Conservation (phyloP, 345 rosid genomes). For the Carallia brachiata region DNA sequence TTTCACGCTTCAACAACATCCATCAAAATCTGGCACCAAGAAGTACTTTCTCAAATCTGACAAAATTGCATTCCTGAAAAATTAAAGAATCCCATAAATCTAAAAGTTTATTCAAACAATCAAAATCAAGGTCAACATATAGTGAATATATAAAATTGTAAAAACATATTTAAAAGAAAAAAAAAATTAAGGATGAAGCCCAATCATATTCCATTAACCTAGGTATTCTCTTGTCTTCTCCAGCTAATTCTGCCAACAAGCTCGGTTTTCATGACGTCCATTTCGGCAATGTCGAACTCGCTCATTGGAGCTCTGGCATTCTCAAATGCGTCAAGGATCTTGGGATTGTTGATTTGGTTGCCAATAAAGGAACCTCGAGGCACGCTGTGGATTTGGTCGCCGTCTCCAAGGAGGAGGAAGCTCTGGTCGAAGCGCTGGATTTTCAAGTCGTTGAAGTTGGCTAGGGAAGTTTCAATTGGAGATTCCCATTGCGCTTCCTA, state of each 20-base stretch:
- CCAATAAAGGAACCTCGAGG: slow-evolving; percentile 68
- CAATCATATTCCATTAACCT: slow-evolving; percentile 55
- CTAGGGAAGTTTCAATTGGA: slow-evolving; percentile 74
- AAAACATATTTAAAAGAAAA: no score
- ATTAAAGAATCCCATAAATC: no score
- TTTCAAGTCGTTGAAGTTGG: slow-evolving; percentile 84
- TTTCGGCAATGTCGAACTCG: slow-evolving; percentile 63
- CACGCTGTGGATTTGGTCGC: slow-evolving; percentile 48
- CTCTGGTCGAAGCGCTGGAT: slow-evolving; percentile 85
- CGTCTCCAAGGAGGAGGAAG: slow-evolving; percentile 82
- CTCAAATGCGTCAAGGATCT: slow-evolving; percentile 72
- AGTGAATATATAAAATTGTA: no score
- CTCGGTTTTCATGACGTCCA: slow-evolving; percentile 87
- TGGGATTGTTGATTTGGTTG: slow-evolving; percentile 57
- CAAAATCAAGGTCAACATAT: no score
- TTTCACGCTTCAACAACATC: no score
- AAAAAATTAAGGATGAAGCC: no score
- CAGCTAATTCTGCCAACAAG: slow-evolving; percentile 59
- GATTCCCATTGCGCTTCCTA: slow-evolving; percentile 93
- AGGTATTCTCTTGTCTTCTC: slow-evolving; percentile 70
- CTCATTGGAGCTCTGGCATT: slow-evolving; percentile 64
- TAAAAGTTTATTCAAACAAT: no score
- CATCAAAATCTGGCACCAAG: no score
- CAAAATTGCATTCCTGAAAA: no score
- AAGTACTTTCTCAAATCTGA: no score